Base-by-base conservation (phyloP, 2,329 filamentous ascomycete species). In the Akanthomyces uredinophilus region DNA sequence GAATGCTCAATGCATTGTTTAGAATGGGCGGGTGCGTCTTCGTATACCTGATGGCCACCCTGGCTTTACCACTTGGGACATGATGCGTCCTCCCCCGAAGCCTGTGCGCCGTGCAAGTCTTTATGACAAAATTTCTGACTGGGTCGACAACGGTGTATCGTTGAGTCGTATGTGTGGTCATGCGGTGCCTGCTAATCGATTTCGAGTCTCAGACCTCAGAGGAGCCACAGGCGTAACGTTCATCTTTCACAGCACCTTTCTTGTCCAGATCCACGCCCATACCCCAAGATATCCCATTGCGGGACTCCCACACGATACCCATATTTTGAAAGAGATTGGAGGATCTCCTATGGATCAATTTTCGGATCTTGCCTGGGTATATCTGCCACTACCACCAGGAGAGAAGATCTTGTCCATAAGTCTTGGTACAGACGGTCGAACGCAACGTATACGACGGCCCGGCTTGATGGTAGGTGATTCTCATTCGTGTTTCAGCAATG, bases 361-460 rank as follows among this genome's bases (percentile, higher is more conserved):
- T 18, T 16, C 32, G 5, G 5, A 37, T 4, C 56, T 59, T 27
- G 46, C 47, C 5, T 59, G 20, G 22, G 22, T 44, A 18, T 43
- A 59, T 43, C 35, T 59, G 16, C 56, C 56, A 20, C 44, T 59
- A 14, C 46, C 56, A 6, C 46, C 56, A n/a, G 56, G 56, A 5
- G 56, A 59, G 6, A 50, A 51, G 35, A 49, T 59, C 14, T 37
- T 50, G 37, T 49, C 56, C 20, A 59, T 59, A n/a, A 16, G 46
- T 32, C 41, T 24, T 5, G 24, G 44, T 14, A 50, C 32, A 8
- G 47, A 51, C 37, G 46, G 46, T 14, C 16, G 37, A 14, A 29
- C 14, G 22, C 32, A 35, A n/a, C 32, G 44, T 20, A 41, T 51
- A 11, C 22, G 20, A 35, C 44, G 46, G 5, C 56, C 46, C 5